Conservation (phyloP, 352 stramenopile species). For the Globisporangium polare region DNA sequence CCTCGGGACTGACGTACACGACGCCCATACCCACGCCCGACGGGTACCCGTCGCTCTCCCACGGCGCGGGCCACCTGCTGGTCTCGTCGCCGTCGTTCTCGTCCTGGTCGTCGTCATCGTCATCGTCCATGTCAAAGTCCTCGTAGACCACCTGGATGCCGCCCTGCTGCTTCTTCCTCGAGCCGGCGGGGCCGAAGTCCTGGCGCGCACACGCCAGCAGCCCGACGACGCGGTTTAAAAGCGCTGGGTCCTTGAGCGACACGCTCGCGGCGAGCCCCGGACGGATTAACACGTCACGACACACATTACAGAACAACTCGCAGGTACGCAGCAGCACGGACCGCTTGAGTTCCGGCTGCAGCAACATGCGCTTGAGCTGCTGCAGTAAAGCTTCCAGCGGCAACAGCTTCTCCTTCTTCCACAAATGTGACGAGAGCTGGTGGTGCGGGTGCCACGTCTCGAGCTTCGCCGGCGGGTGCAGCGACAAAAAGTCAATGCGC, state of each 20-base stretch:
- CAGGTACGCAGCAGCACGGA: conserved; percentile 59
- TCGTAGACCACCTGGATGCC: conserved; percentile 28
- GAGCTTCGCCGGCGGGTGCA: conserved; percentile 49
- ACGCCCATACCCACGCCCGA: conserved; percentile 74
- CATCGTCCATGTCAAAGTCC: conserved; percentile 39
- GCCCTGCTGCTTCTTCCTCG: conserved; percentile 27
- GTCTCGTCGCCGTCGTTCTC: conserved; percentile 45
- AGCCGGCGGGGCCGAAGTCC: conserved; percentile 35
- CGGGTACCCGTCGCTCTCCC: conserved; percentile 67
- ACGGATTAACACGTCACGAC: conserved; percentile 46
- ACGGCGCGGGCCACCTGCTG: conserved; percentile 65
- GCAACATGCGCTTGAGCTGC: conserved; percentile 40
- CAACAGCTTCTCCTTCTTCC: conserved; percentile 52
- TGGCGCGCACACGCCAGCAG: conserved; percentile 48
- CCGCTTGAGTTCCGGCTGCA: conserved; percentile 30
- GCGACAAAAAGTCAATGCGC: conserved; percentile 62
- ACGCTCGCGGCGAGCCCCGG: conserved; percentile 37
- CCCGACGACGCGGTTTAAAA: conserved; percentile 51
- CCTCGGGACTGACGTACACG: conserved; percentile 70
- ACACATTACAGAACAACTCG: conserved; percentile 59
- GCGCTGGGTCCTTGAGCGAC: conserved; percentile 33
- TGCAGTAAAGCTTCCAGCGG: conserved; percentile 65
- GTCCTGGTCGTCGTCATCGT: conserved; percentile 50
- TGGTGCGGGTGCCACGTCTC: conserved; percentile 60
- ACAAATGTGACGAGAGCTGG: conserved; percentile 54